phyloP scores from a whole-genome alignment of 148 eudicot species.

The Suaeda aralocaspica region DNA sequence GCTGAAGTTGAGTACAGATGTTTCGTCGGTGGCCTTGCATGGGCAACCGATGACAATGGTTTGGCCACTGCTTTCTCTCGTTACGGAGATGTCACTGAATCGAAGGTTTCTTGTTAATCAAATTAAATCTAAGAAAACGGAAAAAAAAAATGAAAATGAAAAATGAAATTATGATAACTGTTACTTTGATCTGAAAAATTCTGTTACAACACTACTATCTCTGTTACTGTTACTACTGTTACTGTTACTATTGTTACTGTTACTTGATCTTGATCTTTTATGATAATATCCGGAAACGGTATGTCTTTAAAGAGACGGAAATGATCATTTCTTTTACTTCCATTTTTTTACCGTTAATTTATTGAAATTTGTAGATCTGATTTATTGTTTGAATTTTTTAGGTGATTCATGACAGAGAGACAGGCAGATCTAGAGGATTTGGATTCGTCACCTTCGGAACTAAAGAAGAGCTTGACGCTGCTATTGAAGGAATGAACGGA shows the following conservation, averaged over 20 bases:
- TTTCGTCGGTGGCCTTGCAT: slow-evolving; percentile 89
- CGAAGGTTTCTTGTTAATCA: slow-evolving; percentile 65
- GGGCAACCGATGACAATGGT: slow-evolving; percentile 68
- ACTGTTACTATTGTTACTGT: slow-evolving; percentile 29
- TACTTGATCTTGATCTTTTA: slow-evolving; percentile 32
- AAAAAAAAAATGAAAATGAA: not conserved
- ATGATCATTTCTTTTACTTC: slow-evolving; percentile 41
- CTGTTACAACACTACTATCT: not conserved
- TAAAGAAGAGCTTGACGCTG: slow-evolving; percentile 59
- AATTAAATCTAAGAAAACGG: slow-evolving; percentile 25
- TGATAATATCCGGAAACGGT: slow-evolving; percentile 62
- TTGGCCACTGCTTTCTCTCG: slow-evolving; percentile 58
- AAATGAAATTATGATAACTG: slow-evolving; percentile 7
- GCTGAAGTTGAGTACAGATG: slow-evolving; percentile 74
- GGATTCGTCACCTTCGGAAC: slow-evolving; percentile 72
- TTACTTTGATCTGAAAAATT: slow-evolving; percentile 13
- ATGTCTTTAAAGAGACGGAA: slow-evolving; percentile 47
- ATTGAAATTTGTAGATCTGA: not conserved
- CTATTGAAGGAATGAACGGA: slow-evolving; percentile 76
- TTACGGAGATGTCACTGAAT: slow-evolving; percentile 58
- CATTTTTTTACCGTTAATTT: not conserved
- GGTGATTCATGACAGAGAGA: slow-evolving; percentile 56
- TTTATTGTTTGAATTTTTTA: not conserved
- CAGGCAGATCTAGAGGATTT: slow-evolving; percentile 79
- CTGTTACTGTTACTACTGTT: slow-evolving; percentile 14